phyloP scores from a whole-genome alignment of 768 basidiomycete genomes.

The Strobilomyces dryophilus region DNA sequence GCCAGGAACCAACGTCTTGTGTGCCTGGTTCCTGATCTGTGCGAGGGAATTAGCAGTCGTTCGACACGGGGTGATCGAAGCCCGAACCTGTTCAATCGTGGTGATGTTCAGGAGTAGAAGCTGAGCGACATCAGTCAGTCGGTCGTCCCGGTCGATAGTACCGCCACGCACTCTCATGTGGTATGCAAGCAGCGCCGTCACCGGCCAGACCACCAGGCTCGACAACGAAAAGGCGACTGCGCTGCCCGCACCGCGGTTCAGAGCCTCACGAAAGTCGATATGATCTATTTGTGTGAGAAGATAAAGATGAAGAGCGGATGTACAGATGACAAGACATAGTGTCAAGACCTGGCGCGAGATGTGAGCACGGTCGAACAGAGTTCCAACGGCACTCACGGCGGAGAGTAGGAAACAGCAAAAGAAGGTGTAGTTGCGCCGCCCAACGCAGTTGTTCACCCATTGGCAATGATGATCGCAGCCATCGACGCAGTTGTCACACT shows the following conservation, averaged over 20 bases:
- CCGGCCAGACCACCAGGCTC: conserved; percentile 76
- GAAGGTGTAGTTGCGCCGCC: conserved; percentile 90
- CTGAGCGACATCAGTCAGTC: conserved; percentile 33
- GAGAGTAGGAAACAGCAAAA: conserved; percentile 84
- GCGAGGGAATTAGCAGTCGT: conserved; percentile 4
- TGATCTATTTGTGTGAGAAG: conserved; percentile 53
- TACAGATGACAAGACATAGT: conserved; percentile 71
- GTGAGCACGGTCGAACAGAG: neutral
- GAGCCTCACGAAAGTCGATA: conserved; percentile 45
- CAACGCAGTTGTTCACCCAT: conserved; percentile 95
- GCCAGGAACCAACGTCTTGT: conserved; percentile 61
- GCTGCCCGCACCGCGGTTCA: conserved; percentile 61
- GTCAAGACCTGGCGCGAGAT: conserved; percentile 54
- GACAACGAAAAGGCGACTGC: conserved; percentile 76
- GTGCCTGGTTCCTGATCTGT: conserved; percentile 84
- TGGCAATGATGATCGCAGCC: conserved; percentile 91
- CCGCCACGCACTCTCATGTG: conserved; percentile 73
- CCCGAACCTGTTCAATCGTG: conserved; percentile 89
- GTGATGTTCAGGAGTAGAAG: conserved; percentile 83
- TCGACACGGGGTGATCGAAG: conserved; percentile 10
- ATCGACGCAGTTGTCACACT: conserved; percentile 98
- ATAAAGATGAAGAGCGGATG: conserved; percentile 78
- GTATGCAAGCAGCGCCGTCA: conserved; percentile 73
- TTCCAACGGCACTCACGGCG: conserved; percentile 47
- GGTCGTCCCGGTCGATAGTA: neutral